Conservation (phyloP, 345 rosid species). For the Eucalyptus caleyi region DNA sequence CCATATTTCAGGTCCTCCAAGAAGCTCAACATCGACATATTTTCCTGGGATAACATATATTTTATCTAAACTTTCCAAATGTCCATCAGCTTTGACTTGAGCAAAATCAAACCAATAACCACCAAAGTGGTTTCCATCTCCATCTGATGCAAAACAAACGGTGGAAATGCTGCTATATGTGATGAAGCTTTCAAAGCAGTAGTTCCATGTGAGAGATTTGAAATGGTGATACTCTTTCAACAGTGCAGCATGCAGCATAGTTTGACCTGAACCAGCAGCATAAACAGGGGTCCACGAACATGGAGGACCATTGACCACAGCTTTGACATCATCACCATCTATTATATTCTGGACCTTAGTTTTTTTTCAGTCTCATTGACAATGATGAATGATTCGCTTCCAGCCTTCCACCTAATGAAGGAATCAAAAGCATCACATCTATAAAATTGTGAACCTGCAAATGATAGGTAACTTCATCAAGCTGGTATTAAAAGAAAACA, state of each 20-base stretch:
- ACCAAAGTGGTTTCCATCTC: slow-evolving; percentile 75
- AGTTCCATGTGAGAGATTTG: slow-evolving; percentile 36
- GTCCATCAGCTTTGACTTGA: slow-evolving; percentile 23
- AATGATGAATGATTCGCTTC: slow-evolving; percentile 52
- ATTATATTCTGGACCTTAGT: slow-evolving; percentile 11
- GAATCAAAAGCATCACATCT: slow-evolving; percentile 75
- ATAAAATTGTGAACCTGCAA: slow-evolving; percentile 61
- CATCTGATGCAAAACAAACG: slow-evolving; percentile 52
- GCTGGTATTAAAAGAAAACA: neutral
- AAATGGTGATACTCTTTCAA: slow-evolving; percentile 40
- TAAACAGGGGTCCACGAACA: slow-evolving; percentile 60
- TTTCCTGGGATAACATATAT: slow-evolving; percentile 82
- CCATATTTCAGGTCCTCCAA: slow-evolving; percentile 93
- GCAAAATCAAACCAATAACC: slow-evolving; percentile 66
- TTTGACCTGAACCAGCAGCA: slow-evolving; percentile 64
- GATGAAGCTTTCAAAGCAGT: slow-evolving; percentile 55
- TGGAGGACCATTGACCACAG: slow-evolving; percentile 34
- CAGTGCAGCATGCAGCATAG: slow-evolving; percentile 64
- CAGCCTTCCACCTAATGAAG: slow-evolving; percentile 63
- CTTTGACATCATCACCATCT: slow-evolving; percentile 6
- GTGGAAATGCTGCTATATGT: slow-evolving; percentile 64
- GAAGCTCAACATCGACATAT: slow-evolving; percentile 50
- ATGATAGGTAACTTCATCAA: neutral
- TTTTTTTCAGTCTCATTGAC: slow-evolving; percentile 36
- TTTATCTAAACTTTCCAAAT: slow-evolving; percentile 30